phyloP scores from a whole-genome alignment of 148 eudicot species.

The Camellia sinensis region DNA sequence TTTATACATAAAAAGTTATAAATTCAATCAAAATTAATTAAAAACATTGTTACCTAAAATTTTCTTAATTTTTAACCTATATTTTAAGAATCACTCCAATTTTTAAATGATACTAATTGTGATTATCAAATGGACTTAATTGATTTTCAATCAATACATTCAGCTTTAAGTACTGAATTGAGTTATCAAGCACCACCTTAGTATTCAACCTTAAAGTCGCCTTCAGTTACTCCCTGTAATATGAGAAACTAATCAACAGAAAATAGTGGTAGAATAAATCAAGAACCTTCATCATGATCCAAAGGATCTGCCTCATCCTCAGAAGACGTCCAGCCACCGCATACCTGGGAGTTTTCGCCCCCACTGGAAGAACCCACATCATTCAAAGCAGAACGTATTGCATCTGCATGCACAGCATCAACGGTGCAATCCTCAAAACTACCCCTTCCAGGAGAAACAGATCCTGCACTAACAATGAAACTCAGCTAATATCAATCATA shows the following conservation, averaged over 20 bases:
- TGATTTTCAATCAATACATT: no score
- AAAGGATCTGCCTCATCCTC: slow-evolving; percentile 78
- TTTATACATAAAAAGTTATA: no score
- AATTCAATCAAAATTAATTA: no score
- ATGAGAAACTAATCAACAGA: neutral
- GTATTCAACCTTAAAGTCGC: no score
- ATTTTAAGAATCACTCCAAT: no score
- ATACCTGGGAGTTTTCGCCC: slow-evolving; percentile 26
- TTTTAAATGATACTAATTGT: no score
- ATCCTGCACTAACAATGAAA: slow-evolving; percentile 38
- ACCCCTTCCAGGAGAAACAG: slow-evolving; percentile 61
- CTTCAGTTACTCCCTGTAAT: no score
- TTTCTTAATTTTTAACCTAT: no score
- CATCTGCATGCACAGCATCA: slow-evolving; percentile 65
- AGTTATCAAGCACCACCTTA: no score
- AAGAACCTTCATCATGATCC: slow-evolving; percentile 72
- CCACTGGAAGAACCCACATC: slow-evolving; percentile 71
- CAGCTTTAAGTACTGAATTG: no score
- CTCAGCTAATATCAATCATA: neutral
- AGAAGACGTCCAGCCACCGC: slow-evolving; percentile 78
- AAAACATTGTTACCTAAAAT: no score
- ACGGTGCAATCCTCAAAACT: slow-evolving; percentile 54
- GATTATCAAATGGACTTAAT: no score
- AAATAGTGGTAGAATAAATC: neutral
- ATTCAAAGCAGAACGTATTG: slow-evolving; percentile 60